Conservation (phyloP, 2,329 filamentous ascomycete species). For the Cryphonectria japonica region DNA sequence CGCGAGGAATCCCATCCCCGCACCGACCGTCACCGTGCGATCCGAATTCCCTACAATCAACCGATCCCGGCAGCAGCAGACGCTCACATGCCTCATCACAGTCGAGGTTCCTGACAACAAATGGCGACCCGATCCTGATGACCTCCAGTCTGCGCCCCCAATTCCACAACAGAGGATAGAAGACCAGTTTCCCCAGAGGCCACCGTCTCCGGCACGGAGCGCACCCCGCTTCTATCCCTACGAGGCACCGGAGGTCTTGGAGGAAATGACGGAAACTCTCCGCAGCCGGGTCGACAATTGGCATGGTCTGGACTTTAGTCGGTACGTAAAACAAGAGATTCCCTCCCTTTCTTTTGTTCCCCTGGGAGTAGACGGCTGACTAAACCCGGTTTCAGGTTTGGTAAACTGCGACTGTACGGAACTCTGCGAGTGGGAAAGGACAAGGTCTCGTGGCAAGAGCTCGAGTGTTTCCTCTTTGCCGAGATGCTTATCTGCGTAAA, state of each 20-base stretch:
- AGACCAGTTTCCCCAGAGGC: slow-evolving; percentile 53
- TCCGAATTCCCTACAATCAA: slow-evolving; percentile 96
- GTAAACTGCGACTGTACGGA: slow-evolving; percentile 86
- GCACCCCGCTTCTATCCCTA: slow-evolving; percentile 69
- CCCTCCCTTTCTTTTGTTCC: background rate
- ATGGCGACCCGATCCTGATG: slow-evolving; percentile 85
- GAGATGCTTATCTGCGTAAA: slow-evolving; percentile 99
- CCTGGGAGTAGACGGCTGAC: slow-evolving; percentile 36
- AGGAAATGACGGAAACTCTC: slow-evolving; percentile 84
- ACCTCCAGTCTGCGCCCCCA: slow-evolving; percentile 62
- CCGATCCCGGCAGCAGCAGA: slow-evolving; percentile 91
- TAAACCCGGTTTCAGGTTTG: slow-evolving; percentile 64
- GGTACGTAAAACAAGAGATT: slow-evolving; percentile 49
- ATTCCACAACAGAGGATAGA: slow-evolving; percentile 53
- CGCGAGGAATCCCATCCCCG: slow-evolving; percentile 83
- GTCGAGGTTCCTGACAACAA: slow-evolving; percentile 92
- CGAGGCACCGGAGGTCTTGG: slow-evolving; percentile 75
- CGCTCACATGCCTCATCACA: slow-evolving; percentile 89
- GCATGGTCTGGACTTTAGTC: slow-evolving; percentile 92
- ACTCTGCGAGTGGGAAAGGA: slow-evolving; percentile 95
- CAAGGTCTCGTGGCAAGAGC: slow-evolving; percentile 93
- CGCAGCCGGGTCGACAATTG: slow-evolving; percentile 93
- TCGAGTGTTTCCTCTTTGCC: slow-evolving; percentile 95
- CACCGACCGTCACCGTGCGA: slow-evolving; percentile 89
- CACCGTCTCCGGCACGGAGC: slow-evolving; percentile 60